Conservation (phyloP, 148 eudicot species). For the Nepenthes mirabilis region DNA sequence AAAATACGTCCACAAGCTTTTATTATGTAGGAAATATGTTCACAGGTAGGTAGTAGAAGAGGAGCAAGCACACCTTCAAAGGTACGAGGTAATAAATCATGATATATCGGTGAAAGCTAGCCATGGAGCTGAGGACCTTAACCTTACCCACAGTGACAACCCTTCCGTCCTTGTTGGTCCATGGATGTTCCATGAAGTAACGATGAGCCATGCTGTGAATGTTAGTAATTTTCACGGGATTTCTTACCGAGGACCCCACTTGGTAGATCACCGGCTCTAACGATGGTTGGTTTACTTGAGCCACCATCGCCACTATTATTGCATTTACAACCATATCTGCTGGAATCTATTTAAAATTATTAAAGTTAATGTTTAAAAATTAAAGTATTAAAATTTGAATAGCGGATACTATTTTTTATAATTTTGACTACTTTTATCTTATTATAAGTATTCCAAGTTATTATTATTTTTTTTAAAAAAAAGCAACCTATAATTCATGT, state of each 20-base stretch:
- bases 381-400: too few relatives aligned
- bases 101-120: conserved; percentile 47
- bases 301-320: background rate
- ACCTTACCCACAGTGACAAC: conserved; percentile 38
- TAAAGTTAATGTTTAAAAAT: background rate
- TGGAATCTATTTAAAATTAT: background rate
- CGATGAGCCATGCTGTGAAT: conserved; percentile 25
- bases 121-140: conserved; percentile 34
- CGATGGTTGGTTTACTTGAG: conserved; percentile 16
- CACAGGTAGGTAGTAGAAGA: too few relatives aligned
- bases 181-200: conserved; percentile 45
- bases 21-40: background rate
- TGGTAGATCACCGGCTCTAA: conserved; percentile 27
- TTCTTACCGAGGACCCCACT: conserved; percentile 46
- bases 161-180: conserved; percentile 48
- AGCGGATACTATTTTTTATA: too few relatives aligned
- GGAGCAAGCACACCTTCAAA: conserved; percentile 33
- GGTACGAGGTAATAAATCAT: conserved; percentile 51
- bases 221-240: conserved; percentile 18
- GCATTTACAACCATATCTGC: conserved; percentile 5
- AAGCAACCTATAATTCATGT: too few relatives aligned
- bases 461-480: too few relatives aligned
- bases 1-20: background rate
- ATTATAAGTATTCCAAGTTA: too few relatives aligned
- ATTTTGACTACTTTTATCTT: too few relatives aligned